phyloP scores from a whole-genome alignment of 2,329 filamentous ascomycete species.

The Trichoderma polysporum region DNA sequence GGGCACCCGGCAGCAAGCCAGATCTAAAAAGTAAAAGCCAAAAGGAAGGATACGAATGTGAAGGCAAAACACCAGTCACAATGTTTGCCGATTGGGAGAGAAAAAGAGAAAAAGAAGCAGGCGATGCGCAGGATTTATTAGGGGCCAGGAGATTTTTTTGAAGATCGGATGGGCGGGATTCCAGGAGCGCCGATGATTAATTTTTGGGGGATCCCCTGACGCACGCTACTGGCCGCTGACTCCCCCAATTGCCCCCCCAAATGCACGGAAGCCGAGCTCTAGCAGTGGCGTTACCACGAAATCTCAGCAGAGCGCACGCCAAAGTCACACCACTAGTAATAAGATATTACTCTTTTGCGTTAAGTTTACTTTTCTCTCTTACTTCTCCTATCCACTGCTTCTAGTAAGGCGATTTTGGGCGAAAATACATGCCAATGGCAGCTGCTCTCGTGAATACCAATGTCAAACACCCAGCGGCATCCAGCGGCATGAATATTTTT shows the following conservation, averaged over 20 bases:
- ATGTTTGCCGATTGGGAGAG: neutral
- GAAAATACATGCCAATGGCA: too few species aligned
- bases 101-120: neutral
- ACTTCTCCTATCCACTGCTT: neutral
- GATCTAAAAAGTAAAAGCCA: neutral
- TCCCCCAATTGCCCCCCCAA: too few species aligned
- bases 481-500: too few species aligned
- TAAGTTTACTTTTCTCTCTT: neutral
- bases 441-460: too few species aligned
- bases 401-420: too few species aligned
- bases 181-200: conserved; percentile 15
- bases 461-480: too few species aligned
- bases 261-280: conserved; percentile 17
- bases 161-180: conserved; percentile 13
- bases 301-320: conserved; percentile 9
- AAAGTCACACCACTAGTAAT: conserved; percentile 16
- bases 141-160: conserved; percentile 4
- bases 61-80: neutral
- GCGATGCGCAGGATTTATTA: conserved; percentile 8
- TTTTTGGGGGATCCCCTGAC: conserved; percentile 32
- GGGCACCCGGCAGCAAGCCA: conserved; percentile 3
- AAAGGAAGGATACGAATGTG: neutral
- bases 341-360: neutral
- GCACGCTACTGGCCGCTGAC: conserved; percentile 1
- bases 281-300: conserved; percentile 15